Evolutionary conservation across 176 grass and related monocot genomes (phyloP).

Genomic region (Melocanna baccifera): DNA sequence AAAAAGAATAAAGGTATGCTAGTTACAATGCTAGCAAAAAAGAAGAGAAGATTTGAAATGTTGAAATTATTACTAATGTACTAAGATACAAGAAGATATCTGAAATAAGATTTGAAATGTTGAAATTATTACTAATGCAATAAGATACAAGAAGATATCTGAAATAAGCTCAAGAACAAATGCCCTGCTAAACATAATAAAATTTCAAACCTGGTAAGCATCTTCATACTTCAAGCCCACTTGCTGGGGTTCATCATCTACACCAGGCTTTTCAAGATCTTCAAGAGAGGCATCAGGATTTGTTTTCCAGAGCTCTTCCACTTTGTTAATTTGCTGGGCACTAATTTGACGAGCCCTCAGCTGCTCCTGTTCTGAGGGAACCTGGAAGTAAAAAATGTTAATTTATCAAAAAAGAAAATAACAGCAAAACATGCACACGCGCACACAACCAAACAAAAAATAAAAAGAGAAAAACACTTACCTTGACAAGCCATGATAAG

Average conservation of each 20-base stretch:
- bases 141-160: conserved; percentile 1
- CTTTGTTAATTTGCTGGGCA: conserved; percentile 99
- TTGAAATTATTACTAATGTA: background rate
- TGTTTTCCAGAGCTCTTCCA: conserved; percentile 97
- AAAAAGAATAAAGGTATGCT: background rate
- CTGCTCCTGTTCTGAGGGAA: conserved; percentile 97
- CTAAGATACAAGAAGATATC: background rate
- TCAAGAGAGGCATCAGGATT: conserved; percentile 96
- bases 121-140: background rate
- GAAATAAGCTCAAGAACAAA: conserved; percentile 23
- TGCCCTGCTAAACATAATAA: background rate
- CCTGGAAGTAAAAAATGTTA: conserved; percentile 44
- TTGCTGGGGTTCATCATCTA: conserved; percentile 91
- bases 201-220: conserved; percentile 87
- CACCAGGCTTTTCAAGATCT: conserved; percentile 97
- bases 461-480: conserved; percentile 30
- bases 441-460: background rate
- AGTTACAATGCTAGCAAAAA: conserved; percentile 26
- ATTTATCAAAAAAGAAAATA: conserved; percentile 15
- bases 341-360: conserved; percentile 94
- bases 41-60: background rate
- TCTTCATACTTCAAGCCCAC: conserved; percentile 97
- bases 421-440: background rate
- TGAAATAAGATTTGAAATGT: background rate
- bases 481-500: conserved; percentile 97